Evolutionary conservation across 768 basidiomycete species (phyloP).

Genomic region (Lactarius quietus): DNA sequence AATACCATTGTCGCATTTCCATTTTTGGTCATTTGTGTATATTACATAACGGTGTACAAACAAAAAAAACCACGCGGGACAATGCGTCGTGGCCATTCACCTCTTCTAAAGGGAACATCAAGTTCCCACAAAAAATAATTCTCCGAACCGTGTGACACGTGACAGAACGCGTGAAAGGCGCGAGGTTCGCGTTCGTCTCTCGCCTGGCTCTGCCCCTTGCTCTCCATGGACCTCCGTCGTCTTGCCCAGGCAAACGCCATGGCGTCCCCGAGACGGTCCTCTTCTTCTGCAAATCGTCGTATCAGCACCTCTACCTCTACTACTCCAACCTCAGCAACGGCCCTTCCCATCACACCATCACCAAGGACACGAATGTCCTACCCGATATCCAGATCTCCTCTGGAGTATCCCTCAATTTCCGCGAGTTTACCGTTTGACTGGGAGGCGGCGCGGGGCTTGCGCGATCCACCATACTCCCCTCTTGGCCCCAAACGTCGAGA

Average conservation of each 20-base stretch:
- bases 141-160: not conserved
- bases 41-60: conserved; percentile 31
- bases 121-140: conserved; percentile 19
- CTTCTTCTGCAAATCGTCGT: conserved; percentile 19
- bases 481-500: conserved; percentile 48
- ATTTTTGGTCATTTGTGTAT: conserved; percentile 25
- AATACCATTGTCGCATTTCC: conserved; percentile 30
- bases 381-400: conserved; percentile 55
- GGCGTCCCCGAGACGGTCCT: conserved; percentile 38
- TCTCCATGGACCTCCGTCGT: conserved; percentile 53
- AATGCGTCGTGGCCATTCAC: conserved; percentile 21
- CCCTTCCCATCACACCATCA: conserved; percentile 41
- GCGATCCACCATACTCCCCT: conserved; percentile 69
- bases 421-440: conserved; percentile 81
- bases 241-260: conserved; percentile 47
- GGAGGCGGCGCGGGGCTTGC: conserved; percentile 72
- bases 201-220: not conserved
- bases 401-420: conserved; percentile 67
- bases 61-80: conserved; percentile 30
- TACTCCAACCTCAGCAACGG: conserved; percentile 32
- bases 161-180: conserved; percentile 15
- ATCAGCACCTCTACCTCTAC: conserved; percentile 29
- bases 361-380: conserved; percentile 44
- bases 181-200: conserved; percentile 2
- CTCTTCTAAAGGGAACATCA: conserved; percentile 20